A percentile compares a stretch with the other conserved stretches of the same genome.
Evolutionary conservation across 2,329 filamentous ascomycete genomes (phyloP).

Genomic region (Davidsoniella virescens): DNA sequence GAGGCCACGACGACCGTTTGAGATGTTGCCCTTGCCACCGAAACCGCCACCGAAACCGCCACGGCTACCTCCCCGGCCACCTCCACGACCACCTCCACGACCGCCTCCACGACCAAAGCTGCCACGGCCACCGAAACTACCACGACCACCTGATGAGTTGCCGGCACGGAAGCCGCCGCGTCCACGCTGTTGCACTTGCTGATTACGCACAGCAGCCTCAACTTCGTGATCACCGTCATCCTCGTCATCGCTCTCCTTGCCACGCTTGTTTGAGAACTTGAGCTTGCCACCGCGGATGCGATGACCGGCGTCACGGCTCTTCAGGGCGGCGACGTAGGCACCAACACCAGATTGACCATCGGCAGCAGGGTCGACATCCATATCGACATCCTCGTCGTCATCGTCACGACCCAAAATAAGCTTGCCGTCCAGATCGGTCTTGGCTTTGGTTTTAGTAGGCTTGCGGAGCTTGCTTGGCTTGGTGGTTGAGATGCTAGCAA

Average conservation of each 20-base stretch:
- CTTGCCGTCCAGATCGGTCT: slow-evolving; percentile 62
- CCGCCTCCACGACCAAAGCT: slow-evolving; percentile 18
- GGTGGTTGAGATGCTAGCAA: slow-evolving; percentile 86
- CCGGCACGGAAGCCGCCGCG: slow-evolving; percentile 29
- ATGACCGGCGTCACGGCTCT: slow-evolving; percentile 48
- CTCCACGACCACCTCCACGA: slow-evolving; percentile 21
- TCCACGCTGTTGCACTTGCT: slow-evolving; percentile 26
- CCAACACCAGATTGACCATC: slow-evolving; percentile 39
- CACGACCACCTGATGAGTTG: slow-evolving; percentile 25
- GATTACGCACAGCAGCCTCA: slow-evolving; percentile 16
- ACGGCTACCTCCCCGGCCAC: slow-evolving; percentile 20
- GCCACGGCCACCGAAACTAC: slow-evolving; percentile 13
- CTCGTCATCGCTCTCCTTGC: slow-evolving; percentile 28
- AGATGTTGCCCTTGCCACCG: slow-evolving; percentile 31
- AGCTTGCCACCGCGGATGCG: slow-evolving; percentile 50
- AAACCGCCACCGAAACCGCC: slow-evolving; percentile 23
- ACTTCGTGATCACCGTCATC: slow-evolving; percentile 36
- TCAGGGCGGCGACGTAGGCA: slow-evolving; percentile 54
- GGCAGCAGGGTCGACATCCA: slow-evolving; percentile 46
- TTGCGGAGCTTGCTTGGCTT: slow-evolving; percentile 54
- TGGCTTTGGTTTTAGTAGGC: slow-evolving; percentile 43
- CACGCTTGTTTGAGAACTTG: slow-evolving; percentile 52
- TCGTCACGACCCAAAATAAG: slow-evolving; percentile 52
- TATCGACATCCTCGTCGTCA: slow-evolving; percentile 41
- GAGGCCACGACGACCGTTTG: slow-evolving; percentile 31